Conservation (phyloP, 768 basidiomycete genomes). For the Pholiota molesta region DNA sequence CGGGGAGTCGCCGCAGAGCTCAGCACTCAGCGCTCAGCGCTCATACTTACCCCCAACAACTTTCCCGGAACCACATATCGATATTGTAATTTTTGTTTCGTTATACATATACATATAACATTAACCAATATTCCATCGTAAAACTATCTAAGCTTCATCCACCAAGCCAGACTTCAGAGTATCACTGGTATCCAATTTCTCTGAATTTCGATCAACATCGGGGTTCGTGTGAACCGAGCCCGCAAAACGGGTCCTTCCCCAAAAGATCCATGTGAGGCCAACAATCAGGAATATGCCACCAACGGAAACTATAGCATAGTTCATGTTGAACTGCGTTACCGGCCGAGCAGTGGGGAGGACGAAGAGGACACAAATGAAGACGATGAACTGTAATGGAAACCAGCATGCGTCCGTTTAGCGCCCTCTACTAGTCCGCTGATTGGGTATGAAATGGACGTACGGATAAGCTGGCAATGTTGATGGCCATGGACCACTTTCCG, state of each 20-base stretch:
- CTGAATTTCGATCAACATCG: conserved; percentile 4
- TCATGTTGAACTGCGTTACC: conserved; percentile 54
- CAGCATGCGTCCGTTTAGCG: neutral
- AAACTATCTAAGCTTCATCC: neutral
- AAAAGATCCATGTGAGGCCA: conserved; percentile 45
- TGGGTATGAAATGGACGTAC: conserved; percentile 35
- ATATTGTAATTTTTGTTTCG: too few relatives aligned
- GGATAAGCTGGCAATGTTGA: conserved; percentile 51
- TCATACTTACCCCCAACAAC: too few relatives aligned
- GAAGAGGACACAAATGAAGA: conserved; percentile 58
- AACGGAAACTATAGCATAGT: conserved; percentile 57
- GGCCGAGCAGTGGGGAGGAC: conserved; percentile 58
- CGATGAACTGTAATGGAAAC: conserved; percentile 41
- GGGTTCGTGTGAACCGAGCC: conserved; percentile 47
- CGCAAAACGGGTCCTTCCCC: conserved; percentile 47
- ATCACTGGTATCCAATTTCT: neutral
- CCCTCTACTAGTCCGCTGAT: neutral
- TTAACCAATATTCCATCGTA: too few relatives aligned
- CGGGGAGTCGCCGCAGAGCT: too few relatives aligned
- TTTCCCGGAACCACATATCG: too few relatives aligned
- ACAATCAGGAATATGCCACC: conserved; percentile 51
- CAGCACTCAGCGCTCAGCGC: too few relatives aligned
- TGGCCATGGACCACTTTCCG: conserved; percentile 53
- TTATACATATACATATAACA: too few relatives aligned
- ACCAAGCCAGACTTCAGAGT: neutral